Evolutionary conservation across 129 eudicot genomes (phyloP).

Genomic region (Rutidosis leptorrhynchoides): DNA sequence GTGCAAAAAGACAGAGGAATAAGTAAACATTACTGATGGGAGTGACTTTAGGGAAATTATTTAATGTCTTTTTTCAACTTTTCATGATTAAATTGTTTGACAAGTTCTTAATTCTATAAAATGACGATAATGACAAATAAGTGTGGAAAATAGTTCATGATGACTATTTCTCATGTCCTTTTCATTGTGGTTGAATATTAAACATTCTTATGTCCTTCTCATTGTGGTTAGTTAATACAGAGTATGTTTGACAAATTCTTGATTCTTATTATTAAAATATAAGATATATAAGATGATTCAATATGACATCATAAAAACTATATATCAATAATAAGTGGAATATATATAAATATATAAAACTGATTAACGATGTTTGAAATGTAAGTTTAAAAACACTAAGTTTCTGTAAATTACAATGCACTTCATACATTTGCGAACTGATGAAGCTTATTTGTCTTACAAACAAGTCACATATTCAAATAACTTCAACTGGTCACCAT

Average conservation of each 20-base stretch:
- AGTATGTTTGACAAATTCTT: not conserved
- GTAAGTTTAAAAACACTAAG: too few relatives aligned
- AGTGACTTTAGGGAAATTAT: too few relatives aligned
- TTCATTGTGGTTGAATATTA: not conserved
- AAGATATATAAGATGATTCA: not conserved
- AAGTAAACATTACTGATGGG: too few relatives aligned
- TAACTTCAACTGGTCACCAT: not conserved
- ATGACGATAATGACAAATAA: not conserved
- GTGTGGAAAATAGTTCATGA: not conserved
- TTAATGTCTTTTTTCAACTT: not conserved
- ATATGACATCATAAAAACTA: not conserved
- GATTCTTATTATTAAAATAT: not conserved
- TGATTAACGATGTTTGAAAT: too few relatives aligned
- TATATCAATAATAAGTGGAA: too few relatives aligned
- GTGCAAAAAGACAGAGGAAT: too few relatives aligned
- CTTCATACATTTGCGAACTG: not conserved
- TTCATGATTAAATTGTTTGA: not conserved
- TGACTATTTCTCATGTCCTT: not conserved
- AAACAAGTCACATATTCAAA: not conserved
- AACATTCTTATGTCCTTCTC: not conserved
- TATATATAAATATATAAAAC: too few relatives aligned
- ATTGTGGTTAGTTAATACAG: not conserved
- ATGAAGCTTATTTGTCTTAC: slow-evolving; percentile 9
- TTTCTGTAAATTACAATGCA: slow-evolving; percentile 4
- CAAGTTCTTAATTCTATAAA: not conserved